Conservation (phyloP, 2,329 filamentous ascomycete species). For the Aspergillus puulaauensis region DNA sequence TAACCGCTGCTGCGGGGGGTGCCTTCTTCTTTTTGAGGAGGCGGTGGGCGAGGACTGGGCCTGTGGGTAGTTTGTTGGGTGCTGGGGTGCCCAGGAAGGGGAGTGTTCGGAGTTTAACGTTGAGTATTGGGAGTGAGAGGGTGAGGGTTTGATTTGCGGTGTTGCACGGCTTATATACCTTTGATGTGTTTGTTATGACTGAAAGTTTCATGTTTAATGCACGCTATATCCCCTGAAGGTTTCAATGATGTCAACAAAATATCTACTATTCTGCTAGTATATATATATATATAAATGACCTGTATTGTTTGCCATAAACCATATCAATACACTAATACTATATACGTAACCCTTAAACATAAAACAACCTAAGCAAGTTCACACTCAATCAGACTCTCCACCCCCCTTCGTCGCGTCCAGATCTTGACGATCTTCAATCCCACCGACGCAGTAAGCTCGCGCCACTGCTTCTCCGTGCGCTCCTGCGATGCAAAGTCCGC, state of each 20-base stretch:
- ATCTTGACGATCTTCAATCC: constrained; percentile 40
- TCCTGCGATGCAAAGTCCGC: constrained; percentile 37
- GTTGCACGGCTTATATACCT: too few relatives aligned
- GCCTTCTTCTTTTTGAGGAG: not conserved
- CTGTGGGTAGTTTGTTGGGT: not conserved
- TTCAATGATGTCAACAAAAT: too few relatives aligned
- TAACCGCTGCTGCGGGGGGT: not conserved
- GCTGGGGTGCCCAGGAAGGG: not conserved
- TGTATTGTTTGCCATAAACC: too few relatives aligned
- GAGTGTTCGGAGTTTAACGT: not conserved
- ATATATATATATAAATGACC: too few relatives aligned
- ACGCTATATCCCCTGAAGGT: too few relatives aligned
- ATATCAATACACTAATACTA: not conserved
- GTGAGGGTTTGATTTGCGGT: not conserved
- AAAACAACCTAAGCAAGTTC: constrained; percentile 12
- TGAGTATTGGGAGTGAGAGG: too few relatives aligned
- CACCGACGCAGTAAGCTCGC: constrained; percentile 28
- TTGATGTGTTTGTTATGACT: too few relatives aligned
- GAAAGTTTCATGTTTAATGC: too few relatives aligned
- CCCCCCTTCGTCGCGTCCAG: constrained; percentile 24
- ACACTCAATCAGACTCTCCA: constrained; percentile 28
- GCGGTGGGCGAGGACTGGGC: not conserved
- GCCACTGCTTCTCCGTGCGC: constrained; percentile 42
- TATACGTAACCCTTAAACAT: not conserved
- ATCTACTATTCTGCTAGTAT: too few relatives aligned